phyloP scores from a whole-genome alignment of 192 early-diverging fungal genomes.

The Mortierella hygrophila region DNA sequence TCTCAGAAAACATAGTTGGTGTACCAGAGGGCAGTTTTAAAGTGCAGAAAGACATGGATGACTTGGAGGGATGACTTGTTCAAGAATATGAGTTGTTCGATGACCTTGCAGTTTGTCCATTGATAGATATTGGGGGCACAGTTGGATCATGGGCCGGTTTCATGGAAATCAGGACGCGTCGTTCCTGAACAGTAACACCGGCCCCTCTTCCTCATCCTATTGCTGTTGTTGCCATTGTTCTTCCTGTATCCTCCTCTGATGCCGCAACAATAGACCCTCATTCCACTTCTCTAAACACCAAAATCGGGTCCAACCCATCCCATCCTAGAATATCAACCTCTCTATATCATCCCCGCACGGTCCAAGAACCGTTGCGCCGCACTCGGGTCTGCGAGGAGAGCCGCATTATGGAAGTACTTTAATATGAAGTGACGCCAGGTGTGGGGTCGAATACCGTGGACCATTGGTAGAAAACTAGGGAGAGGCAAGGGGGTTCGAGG shows the following conservation, averaged over 20 bases:
- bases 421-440: conserved; percentile 1
- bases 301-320: not conserved
- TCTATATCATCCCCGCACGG: not conserved
- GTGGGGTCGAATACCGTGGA: not conserved
- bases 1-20: not conserved
- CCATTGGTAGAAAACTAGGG: conserved; percentile 10
- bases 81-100: not conserved
- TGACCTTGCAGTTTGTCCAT: not conserved
- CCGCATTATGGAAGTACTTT: not conserved
- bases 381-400: not conserved
- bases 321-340: not conserved
- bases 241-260: not conserved
- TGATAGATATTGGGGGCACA: not conserved
- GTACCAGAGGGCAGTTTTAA: not conserved
- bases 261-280: not conserved
- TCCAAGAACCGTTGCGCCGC: not conserved
- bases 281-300: not conserved
- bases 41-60: not conserved
- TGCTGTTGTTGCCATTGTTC: not conserved
- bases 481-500: too few relatives aligned
- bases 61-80: not conserved
- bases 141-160: not conserved
- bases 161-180: not conserved
- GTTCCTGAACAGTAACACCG: not conserved
- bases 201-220: not conserved